Evolutionary conservation across 352 stramenopile species (phyloP), one percentile per base, ranked within the genome.

Genomic region (Elongisporangium undulatum): DNA sequence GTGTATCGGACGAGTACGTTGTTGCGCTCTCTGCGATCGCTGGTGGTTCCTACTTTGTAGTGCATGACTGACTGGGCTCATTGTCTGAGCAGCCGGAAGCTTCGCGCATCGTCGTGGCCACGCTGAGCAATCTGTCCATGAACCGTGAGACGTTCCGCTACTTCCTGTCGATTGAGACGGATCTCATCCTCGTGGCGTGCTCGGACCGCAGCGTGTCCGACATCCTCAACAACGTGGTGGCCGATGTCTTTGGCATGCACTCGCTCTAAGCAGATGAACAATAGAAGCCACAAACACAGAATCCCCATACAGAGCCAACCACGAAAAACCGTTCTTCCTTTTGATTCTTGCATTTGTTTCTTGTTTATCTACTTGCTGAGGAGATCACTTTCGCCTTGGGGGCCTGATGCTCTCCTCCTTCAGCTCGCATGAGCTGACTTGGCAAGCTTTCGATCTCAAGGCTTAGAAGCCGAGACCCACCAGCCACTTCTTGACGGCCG

Each of bases 191-290:
- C 6, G 75, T 90, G 2, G 77, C 82, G 9, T 90, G 79, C 53
- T 90, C 82, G 17, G 85, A 94, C 56, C 70, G 76, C 26, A 94
- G 82, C 52, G 81, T 94, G 16, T 77, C 82, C 16, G 82, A 91
- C 49, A 85, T 94, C 57, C 75, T 94, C 49, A 89, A 81, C 57
- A 94, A 91, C 64, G 73, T 94, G 51, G 74, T 91, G 23, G 82
- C 79, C 5, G 82, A 94, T 49, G 85, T 92, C 4, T 92, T 85
- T 60, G 84, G 84, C 39, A 93, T 93, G 81, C 82, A 93, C 58
- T 83, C 85, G n/a, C 58, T 91, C 49, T 90, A 75, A 72, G 15
- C 53, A 60, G 22, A 17, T 41, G 29, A 41, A 41, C 29, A 41
- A 41, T 15, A 15, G 29, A 41, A 4, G 24, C 24, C 24, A 34